Evolutionary conservation across 179 eudicot species (phyloP).

Genomic region (Beta lomatogona): DNA sequence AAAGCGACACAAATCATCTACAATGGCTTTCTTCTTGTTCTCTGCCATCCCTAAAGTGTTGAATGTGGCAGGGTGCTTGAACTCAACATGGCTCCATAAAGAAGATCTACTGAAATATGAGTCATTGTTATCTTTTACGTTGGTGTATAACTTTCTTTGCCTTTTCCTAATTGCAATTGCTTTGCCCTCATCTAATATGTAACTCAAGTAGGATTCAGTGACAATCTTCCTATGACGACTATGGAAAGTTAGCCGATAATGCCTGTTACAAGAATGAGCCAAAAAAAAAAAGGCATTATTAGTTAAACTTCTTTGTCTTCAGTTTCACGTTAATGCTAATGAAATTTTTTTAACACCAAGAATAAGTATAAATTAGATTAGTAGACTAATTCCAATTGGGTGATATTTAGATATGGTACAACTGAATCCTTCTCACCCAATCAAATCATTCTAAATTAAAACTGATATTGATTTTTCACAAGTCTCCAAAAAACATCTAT

Average conservation of each 20-base stretch:
- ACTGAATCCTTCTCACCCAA: too few species aligned
- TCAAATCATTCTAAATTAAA: too few species aligned
- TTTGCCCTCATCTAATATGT: slow-evolving; percentile 35
- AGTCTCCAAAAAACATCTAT: too few species aligned
- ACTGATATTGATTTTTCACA: too few species aligned
- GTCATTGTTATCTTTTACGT: slow-evolving; percentile 14
- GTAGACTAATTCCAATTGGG: too few species aligned
- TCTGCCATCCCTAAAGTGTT: slow-evolving; percentile 30
- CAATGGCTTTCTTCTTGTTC: slow-evolving; percentile 26
- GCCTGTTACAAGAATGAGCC: slow-evolving; percentile 21
- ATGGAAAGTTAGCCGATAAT: slow-evolving; percentile 34
- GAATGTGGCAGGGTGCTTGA: slow-evolving; percentile 38
- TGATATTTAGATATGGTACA: too few species aligned
- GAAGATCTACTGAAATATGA: neutral
- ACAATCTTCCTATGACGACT: slow-evolving; percentile 28
- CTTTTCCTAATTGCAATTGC: slow-evolving; percentile 30
- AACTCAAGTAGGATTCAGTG: slow-evolving; percentile 33
- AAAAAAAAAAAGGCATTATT: neutral
- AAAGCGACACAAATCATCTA: slow-evolving; percentile 31
- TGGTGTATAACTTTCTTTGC: slow-evolving; percentile 32
- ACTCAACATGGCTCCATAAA: slow-evolving; percentile 31
- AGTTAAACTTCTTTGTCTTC: too few species aligned
- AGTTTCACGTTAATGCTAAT: too few species aligned
- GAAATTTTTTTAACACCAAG: too few species aligned
- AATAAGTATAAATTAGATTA: too few species aligned